phyloP scores from a whole-genome alignment of 352 stramenopile genomes.

The Phytopythium sindhum region DNA sequence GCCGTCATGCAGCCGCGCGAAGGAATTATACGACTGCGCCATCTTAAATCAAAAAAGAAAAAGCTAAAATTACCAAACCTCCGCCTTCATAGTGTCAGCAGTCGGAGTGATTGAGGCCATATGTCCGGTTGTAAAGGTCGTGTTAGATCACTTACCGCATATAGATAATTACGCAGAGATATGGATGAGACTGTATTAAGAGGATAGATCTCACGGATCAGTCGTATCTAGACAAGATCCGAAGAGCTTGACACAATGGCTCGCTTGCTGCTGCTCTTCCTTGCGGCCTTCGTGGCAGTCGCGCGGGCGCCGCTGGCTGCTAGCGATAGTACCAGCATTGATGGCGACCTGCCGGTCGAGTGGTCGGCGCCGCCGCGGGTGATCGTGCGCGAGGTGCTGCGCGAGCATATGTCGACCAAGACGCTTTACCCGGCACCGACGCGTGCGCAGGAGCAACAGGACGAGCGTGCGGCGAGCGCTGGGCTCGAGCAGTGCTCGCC shows the following conservation, averaged over 20 bases:
- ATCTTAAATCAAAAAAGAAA: too few relatives aligned
- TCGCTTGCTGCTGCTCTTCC: background rate
- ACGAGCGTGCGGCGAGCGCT: background rate
- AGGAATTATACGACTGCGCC: conserved; percentile 11
- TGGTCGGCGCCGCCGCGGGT: conserved; percentile 7
- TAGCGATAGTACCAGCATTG: background rate
- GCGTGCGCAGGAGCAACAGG: conserved; percentile 5
- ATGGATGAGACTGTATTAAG: background rate
- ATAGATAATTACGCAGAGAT: background rate
- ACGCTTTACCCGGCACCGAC: conserved; percentile 50
- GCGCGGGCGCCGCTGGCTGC: background rate
- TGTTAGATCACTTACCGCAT: background rate
- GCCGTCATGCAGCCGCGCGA: conserved; percentile 32
- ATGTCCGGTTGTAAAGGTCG: background rate
- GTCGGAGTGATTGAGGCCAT: background rate
- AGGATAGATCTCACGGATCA: background rate
- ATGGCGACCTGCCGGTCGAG: background rate
- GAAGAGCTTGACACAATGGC: background rate
- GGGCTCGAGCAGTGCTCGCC: conserved; percentile 30
- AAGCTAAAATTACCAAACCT: too few relatives aligned
- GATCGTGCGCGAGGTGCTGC: conserved; percentile 28
- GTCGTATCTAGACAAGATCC: background rate
- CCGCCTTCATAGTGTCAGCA: too few relatives aligned
- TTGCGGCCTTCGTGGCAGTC: background rate
- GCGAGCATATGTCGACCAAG: conserved; percentile 76